These are phyloP conservation scores for Collybia sp. DNA, from an alignment of 768 basidiomycete genomes.

Conservation along the genomic window DNA sequence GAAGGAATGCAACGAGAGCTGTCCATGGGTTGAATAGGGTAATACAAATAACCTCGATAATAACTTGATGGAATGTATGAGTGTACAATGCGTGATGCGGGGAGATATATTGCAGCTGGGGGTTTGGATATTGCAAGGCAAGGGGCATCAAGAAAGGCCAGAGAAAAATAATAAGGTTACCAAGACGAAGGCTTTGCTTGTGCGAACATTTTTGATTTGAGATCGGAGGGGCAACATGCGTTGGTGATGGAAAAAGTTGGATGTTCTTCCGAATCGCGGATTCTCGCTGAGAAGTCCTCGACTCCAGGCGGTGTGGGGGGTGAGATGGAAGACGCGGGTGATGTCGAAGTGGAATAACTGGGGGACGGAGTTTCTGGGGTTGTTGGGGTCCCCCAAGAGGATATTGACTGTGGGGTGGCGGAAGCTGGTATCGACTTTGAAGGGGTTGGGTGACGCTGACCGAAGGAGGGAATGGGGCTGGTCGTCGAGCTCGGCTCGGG, in stretches of 20 bases:
- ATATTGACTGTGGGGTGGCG: slow-evolving; percentile 25
- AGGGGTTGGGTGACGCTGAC: slow-evolving; percentile 28
- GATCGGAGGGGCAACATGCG: slow-evolving; percentile 26
- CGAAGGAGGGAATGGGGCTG: slow-evolving; percentile 45
- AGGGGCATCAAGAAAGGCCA: background rate
- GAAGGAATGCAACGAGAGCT: no score
- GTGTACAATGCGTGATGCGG: background rate
- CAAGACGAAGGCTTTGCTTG: background rate
- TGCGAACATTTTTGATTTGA: slow-evolving; percentile 63
- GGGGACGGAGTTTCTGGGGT: slow-evolving; percentile 54
- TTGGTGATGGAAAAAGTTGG: slow-evolving; percentile 10
- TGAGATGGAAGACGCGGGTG: slow-evolving; percentile 58
- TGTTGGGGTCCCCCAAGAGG: slow-evolving; percentile 22
- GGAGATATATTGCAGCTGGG: background rate
- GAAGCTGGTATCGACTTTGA: slow-evolving; percentile 19
- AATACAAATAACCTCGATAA: background rate
- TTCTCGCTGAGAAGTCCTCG: slow-evolving; percentile 47
- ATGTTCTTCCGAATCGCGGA: slow-evolving; percentile 36
- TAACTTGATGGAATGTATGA: background rate
- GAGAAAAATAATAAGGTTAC: background rate
- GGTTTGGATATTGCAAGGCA: background rate
- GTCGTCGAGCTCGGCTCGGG: slow-evolving; percentile 38
- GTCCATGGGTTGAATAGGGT: background rate
- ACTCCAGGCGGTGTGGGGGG: slow-evolving; percentile 52
- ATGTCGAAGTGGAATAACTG: slow-evolving; percentile 46